Base-by-base conservation (phyloP, 768 basidiomycete species). In the Floccularia luteovirens region DNA sequence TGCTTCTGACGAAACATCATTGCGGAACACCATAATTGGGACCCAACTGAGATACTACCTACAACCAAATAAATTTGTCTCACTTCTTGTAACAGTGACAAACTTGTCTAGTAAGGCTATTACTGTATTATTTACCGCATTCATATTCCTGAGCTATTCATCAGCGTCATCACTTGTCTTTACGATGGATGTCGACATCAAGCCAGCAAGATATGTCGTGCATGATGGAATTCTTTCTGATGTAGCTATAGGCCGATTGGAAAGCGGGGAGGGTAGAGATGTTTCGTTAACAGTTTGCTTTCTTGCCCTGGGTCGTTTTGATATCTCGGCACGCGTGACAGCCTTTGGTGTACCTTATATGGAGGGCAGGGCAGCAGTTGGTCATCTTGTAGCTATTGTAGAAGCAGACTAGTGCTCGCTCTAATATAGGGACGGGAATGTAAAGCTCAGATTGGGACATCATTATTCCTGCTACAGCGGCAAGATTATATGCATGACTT, bases 241-340 rank as follows among this genome's bases (percentile, higher is more conserved):
- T 36, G 64, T 89, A 19, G 67, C 78, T 2, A 45, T 91, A 3
- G 86, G 86, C 2, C 64, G 65, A n/a, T 54, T 93, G 36, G 66
- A 67, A 31, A 58, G 59, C 16, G 82, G 78, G 1, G 72, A 74
- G 44, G 67, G 70, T 11, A 60, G 62, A 24, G 65, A 70, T 24
- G 49, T 79, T 3, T 70, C 78, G 32, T 62, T 74, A 1, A 70
- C 79, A 1, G 44, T 92, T 10, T 85, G 82, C 50, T 89, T 93
- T 58, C 70, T 91, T 14, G 70, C 84, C 10, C 65, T 66, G 32
- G 90, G 90, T 6, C 59, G 64, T 38, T 91, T 87, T 44, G 70
- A 75, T 41, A 60, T 75, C 37, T 60, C 57, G 28, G 71, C 66
- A 6, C 62, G 67, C 45, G 70, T 66, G 13, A 62, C 63, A 45